Percentiles rank a stretch among this genome's conserved stretches.
Conservation (phyloP, 805 yeast genomes). For the Ascoidea tarda region DNA sequence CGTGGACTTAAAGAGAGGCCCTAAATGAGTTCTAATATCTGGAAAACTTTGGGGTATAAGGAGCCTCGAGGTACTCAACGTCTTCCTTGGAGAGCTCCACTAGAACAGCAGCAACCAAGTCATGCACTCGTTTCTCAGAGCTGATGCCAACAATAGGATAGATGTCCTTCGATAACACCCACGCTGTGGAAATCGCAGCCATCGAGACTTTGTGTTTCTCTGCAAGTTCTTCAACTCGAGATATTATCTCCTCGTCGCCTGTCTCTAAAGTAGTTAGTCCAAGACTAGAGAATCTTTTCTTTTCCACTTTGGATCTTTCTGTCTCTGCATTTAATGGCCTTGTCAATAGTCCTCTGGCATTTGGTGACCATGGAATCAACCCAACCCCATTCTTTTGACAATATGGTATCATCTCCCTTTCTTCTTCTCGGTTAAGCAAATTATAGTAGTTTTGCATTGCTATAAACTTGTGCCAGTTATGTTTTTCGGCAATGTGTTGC, state of each 20-base stretch:
- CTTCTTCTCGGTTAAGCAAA: conserved; percentile 48
- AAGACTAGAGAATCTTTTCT: neutral
- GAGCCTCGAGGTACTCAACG: conserved; percentile 5
- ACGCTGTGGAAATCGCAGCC: conserved; percentile 41
- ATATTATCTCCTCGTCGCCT: conserved; percentile 21
- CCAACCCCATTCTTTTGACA: conserved; percentile 34
- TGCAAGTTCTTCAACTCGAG: conserved; percentile 40
- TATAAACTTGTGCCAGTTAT: conserved; percentile 44
- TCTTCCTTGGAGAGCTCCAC: conserved; percentile 20
- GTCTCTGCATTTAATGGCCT: conserved; percentile 22
- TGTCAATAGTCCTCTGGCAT: conserved; percentile 39
- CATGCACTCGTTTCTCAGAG: conserved; percentile 34
- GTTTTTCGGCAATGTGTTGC: conserved; percentile 41
- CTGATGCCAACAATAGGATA: conserved; percentile 44
- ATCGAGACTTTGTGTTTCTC: conserved; percentile 30
- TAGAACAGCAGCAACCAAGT: conserved; percentile 28
- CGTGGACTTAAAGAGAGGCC: no score
- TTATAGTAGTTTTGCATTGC: conserved; percentile 47
- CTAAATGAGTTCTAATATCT: conserved; percentile 7
- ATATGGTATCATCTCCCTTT: conserved; percentile 43
- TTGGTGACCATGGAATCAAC: conserved; percentile 44
- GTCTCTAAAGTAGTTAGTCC: conserved; percentile 4
- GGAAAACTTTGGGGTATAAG: conserved; percentile 10
- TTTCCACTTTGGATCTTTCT: neutral
- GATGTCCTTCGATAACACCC: conserved; percentile 37